Evolutionary conservation across 257 asterid species (phyloP).

Genomic region (Solanum tarapatanum): DNA sequence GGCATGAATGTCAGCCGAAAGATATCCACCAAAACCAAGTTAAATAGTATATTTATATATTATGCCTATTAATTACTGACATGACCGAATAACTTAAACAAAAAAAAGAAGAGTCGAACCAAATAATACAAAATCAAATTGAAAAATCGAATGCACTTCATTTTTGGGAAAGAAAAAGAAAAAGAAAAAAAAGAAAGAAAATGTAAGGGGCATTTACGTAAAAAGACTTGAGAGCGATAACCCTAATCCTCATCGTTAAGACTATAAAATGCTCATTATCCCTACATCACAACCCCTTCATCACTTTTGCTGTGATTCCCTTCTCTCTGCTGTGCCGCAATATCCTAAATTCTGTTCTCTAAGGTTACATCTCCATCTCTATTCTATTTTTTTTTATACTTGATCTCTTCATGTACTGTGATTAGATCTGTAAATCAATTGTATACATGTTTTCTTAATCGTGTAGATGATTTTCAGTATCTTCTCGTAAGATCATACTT

Average conservation of each 20-base stretch:
- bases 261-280: not conserved
- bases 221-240: not conserved
- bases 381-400: not conserved
- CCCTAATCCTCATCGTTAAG: not conserved
- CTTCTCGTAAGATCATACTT: not conserved
- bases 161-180: not conserved
- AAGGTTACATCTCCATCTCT: not conserved
- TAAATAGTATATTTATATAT: too few species aligned
- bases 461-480: not conserved
- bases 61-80: too few species aligned
- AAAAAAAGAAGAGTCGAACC: too few species aligned
- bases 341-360: not conserved
- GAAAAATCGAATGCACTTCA: too few species aligned
- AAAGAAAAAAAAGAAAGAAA: not conserved
- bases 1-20: too few species aligned
- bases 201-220: not conserved
- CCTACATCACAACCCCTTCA: not conserved
- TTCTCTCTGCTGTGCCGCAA: not conserved
- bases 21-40: too few species aligned
- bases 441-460: not conserved
- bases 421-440: not conserved
- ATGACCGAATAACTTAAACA: too few species aligned
- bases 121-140: too few species aligned
- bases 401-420: not conserved
- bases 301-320: not conserved